Evolutionary conservation across 352 stramenopile genomes (phyloP), one percentile per base, ranked within the genome.

Genomic region (Globisporangium spinosum): DNA sequence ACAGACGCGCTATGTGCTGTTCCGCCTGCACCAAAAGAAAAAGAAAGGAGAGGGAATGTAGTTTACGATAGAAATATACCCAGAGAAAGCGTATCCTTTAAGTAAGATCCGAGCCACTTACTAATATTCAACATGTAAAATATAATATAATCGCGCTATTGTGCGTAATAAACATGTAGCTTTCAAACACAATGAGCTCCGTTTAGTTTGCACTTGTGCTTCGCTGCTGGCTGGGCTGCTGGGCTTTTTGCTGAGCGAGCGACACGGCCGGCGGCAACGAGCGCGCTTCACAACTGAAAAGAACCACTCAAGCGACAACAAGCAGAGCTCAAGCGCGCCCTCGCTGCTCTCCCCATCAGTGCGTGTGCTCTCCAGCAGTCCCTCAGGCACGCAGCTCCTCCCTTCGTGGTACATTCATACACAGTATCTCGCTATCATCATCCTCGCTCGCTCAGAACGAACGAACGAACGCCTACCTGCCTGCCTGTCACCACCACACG

Each of bases 11-110:
- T 43, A 2, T 15, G 34, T 43, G 35, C 5, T 60, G 54, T 60
- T 60, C n/a, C 6, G 20, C 15, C 13, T 54, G 25, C 25, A 53
- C 38, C 35, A 54, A 54, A 38, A 63, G 22, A 63, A 63, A 64
- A 64, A 53, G 58, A 53, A 49, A 49, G 40, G 17, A 10, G 40
- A 40, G 9, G 10, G 35, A 40, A 40, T 22, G 17, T 49, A 49
- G 1, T 49, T 49, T 49, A 22, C 17, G 8, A 22, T 22, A n/a
- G 15, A 49, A 49, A 49, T 7, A n/a, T 49, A 49, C n/a, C 15
- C 5, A 20, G 40, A 49, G 40, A 49, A 49, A 22, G 40, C 40
- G 15, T 8, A n/a, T 13, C 40, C 17, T 20, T n/a, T 7, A 43
- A 17, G 2, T n/a, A 15, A 0, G 5, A 22, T n/a, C 3, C 2